These are phyloP conservation scores for Paracoccidioides lutzii DNA, from an alignment of 2,329 filamentous ascomycete species.

Conservation along the genomic window DNA sequence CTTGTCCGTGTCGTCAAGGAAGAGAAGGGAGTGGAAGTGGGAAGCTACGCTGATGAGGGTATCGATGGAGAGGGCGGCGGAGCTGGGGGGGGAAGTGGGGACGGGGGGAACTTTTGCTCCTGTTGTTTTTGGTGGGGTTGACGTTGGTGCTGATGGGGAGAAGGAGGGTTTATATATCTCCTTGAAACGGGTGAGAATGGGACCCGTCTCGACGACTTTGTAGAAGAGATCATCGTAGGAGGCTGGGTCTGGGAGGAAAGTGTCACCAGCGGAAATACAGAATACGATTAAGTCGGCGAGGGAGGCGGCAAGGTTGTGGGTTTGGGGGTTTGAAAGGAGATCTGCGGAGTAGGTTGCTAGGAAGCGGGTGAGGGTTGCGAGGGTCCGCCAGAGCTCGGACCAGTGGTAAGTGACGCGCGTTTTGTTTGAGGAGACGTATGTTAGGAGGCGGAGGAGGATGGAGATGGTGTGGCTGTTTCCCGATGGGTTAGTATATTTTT, in stretches of 20 bases:
- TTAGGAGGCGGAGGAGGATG: conserved; percentile 69
- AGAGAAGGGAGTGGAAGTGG: conserved; percentile 76
- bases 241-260: conserved; percentile 74
- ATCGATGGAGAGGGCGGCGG: conserved; percentile 46
- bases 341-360: conserved; percentile 75
- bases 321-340: conserved; percentile 53
- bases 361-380: conserved; percentile 81
- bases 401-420: conserved; percentile 82
- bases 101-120: conserved; percentile 46
- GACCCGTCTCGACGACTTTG: conserved; percentile 87
- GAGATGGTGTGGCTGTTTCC: conserved; percentile 52
- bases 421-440: conserved; percentile 69
- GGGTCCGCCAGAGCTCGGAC: conserved; percentile 83
- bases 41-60: conserved; percentile 64
- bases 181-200: conserved; percentile 68
- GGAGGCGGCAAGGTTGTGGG: conserved; percentile 61
- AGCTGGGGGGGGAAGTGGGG: conserved; percentile 51
- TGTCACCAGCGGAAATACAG: conserved; percentile 73
- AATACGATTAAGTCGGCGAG: conserved; percentile 74
- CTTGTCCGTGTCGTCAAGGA: conserved; percentile 39
- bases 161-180: conserved; percentile 51
- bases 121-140: conserved; percentile 14
- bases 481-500: not conserved
- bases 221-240: conserved; percentile 97
- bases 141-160: conserved; percentile 7